Evolutionary conservation across 768 basidiomycete species (phyloP), one percentile per base, ranked within the genome.

Genomic region (Phaeolepiota aurea): DNA sequence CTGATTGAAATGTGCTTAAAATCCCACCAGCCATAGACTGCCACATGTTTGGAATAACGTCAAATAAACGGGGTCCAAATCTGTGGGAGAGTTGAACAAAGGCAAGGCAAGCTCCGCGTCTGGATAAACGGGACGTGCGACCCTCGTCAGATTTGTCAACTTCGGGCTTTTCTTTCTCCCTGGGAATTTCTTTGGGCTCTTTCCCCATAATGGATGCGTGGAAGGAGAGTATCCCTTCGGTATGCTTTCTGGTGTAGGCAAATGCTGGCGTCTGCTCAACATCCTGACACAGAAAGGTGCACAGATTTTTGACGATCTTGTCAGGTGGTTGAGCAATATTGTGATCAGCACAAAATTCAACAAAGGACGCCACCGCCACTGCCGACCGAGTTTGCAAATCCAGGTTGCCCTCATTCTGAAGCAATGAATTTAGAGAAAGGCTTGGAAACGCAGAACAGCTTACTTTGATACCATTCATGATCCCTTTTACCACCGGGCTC

Each of bases 401-500:
- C 21, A 78, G 45, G 48, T 93, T 96, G 47, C 88, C 87, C 57
- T 99, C 96, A 47, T 76, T 83, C 87, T 90, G 48, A 14, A 35
- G 15, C n/a, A n/a, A n/a, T n/a, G n/a, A n/a, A n/a, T n/a, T n/a
- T n/a, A n/a, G n/a, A n/a, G n/a, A n/a, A n/a, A n/a, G n/a, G n/a
- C n/a, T n/a, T n/a, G n/a, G n/a, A n/a, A n/a, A n/a, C n/a, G n/a
- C n/a, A n/a, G n/a, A n/a, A 47, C n/a, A n/a, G n/a, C 74, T 32
- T 39, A 89, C 93, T 78, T 96, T 98, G 68, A 98, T 83, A 16
- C 92, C 89, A 43, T 91, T 94, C 87, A 97, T 98, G 42, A 98
- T 82, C 16, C 88, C 90, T 58, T 93, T 92, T 32, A 99, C 91
- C 36, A 99, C 80, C 0, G 96, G 93, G 50, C 89, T 94, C 46